Evolutionary conservation across 176 grass and related monocot species (phyloP).

Genomic region (Oryza punctata): DNA sequence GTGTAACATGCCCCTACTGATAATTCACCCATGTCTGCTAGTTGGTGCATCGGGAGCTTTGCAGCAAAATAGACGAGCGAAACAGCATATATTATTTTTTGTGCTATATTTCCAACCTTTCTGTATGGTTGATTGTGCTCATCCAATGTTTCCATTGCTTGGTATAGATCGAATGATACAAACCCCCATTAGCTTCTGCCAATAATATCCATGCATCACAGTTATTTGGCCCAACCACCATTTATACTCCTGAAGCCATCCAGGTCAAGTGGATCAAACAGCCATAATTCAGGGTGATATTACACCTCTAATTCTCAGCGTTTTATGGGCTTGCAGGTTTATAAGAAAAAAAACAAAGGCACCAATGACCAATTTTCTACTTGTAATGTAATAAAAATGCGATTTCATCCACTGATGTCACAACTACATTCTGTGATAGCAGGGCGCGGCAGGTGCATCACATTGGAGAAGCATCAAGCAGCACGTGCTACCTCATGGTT

Average conservation of each 20-base stretch:
- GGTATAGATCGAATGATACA: background rate
- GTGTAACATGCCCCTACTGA: background rate
- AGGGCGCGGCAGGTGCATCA: conserved; percentile 53
- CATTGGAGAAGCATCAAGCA: conserved; percentile 89
- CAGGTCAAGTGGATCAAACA: background rate
- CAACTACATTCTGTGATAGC: conserved; percentile 42
- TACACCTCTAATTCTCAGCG: background rate
- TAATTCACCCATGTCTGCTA: background rate
- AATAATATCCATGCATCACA: background rate
- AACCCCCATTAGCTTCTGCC: background rate
- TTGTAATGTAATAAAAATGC: background rate
- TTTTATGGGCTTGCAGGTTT: background rate
- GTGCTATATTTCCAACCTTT: background rate
- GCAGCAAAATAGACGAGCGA: background rate
- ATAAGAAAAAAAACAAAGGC: background rate
- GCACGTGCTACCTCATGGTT: conserved; percentile 66
- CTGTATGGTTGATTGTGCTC: background rate
- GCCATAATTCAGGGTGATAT: background rate
- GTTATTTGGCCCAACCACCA: background rate
- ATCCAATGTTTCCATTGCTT: background rate
- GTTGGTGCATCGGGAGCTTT: background rate
- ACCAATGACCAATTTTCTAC: background rate
- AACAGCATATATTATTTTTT: background rate
- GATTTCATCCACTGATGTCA: background rate
- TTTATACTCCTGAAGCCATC: background rate